Evolutionary conservation across 179 eudicot species (phyloP).

Genomic region (Silene coronaria): DNA sequence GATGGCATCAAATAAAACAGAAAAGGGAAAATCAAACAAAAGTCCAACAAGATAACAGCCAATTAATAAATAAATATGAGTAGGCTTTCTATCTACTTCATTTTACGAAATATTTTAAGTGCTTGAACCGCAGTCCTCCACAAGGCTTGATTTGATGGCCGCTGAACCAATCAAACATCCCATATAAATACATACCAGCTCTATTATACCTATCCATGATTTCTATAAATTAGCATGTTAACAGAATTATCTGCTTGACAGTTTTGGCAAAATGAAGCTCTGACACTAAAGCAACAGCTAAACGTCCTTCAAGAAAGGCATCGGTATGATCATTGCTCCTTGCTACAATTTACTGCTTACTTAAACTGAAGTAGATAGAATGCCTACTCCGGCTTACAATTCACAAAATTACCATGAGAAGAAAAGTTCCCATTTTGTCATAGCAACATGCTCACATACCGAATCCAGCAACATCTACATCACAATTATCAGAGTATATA

Average conservation of each 20-base stretch:
- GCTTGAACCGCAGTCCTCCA: neutral
- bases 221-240: conserved; percentile 10
- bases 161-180: neutral
- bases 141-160: neutral
- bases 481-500: neutral
- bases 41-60: too few species aligned
- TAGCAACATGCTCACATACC: neutral
- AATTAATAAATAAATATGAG: neutral
- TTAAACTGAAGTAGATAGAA: neutral
- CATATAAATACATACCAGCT: neutral
- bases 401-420: neutral
- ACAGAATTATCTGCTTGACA: conserved; percentile 17
- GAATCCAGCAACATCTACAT: neutral
- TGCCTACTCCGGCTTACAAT: neutral
- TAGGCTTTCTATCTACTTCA: too few species aligned
- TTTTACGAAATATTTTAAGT: neutral
- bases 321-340: conserved; percentile 25
- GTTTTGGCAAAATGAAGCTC: conserved; percentile 41
- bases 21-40: too few species aligned
- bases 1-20: too few species aligned
- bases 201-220: neutral
- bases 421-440: neutral
- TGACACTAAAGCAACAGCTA: conserved; percentile 30
- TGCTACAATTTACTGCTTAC: conserved; percentile 2
- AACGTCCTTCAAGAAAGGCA: conserved; percentile 35